Conservation (phyloP, 805 yeast genomes). For the Wickerhamomyces canadensis region DNA sequence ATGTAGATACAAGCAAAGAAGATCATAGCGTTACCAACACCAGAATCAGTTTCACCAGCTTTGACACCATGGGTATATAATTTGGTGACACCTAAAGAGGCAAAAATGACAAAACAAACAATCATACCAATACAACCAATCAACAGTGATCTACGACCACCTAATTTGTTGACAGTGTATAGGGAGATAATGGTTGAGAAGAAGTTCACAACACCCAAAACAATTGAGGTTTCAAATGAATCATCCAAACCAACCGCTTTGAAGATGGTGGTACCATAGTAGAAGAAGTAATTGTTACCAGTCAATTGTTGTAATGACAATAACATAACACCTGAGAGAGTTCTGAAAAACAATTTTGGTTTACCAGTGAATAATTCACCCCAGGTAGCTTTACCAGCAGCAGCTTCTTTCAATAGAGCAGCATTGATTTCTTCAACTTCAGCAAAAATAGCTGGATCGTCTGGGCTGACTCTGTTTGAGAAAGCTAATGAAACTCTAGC, state of each 20-base stretch:
- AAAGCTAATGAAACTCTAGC: constrained; percentile 55
- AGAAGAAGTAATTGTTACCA: constrained; percentile 64
- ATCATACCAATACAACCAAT: constrained; percentile 47
- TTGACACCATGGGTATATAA: constrained; percentile 37
- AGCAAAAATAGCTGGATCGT: constrained; percentile 48
- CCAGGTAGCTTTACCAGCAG: constrained; percentile 66
- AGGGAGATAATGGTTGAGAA: constrained; percentile 49
- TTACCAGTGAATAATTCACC: constrained; percentile 59
- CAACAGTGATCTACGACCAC: constrained; percentile 44
- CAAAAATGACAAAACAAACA: constrained; percentile 42
- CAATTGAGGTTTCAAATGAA: constrained; percentile 52
- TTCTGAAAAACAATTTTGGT: constrained; percentile 48
- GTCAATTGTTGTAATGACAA: constrained; percentile 66
- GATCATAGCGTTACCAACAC: constrained; percentile 67
- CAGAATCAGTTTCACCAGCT: constrained; percentile 38
- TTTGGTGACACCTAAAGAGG: constrained; percentile 55
- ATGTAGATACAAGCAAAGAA: constrained; percentile 64
- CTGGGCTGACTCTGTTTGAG: constrained; percentile 49
- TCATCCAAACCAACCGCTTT: constrained; percentile 54
- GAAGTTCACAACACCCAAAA: constrained; percentile 55
- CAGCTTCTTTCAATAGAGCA: constrained; percentile 53
- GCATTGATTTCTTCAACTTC: constrained; percentile 56
- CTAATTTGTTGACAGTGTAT: constrained; percentile 46
- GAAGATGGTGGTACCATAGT: constrained; percentile 60
- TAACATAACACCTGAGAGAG: constrained; percentile 45